Evolutionary conservation across 768 basidiomycete genomes (phyloP), one percentile per base, ranked within the genome.

Genomic region (Termitomyces sp.): DNA sequence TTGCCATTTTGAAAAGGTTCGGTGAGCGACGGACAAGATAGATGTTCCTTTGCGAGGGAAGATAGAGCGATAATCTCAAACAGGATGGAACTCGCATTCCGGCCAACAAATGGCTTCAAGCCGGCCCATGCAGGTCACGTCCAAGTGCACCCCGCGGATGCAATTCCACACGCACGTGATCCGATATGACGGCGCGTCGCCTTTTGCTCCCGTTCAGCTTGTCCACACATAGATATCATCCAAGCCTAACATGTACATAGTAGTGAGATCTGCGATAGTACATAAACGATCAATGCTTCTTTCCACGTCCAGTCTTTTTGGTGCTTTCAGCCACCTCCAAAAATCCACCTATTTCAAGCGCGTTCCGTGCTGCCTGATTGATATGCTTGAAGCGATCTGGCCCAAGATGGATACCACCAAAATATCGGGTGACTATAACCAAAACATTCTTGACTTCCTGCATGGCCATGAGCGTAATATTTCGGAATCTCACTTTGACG

Each of bases 361-460:
- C 94, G 64, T 92, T 91, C 21, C 96, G 80, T 1, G 95, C 96
- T 3, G 93, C 93, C 67, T 95, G 91, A 66, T 96, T 98, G 69
- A 99, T 98, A 64, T 96, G 92, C 67, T 90, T 89, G 71, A 88
- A 92, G 37, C 89, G 75, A 67, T 95, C 94, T 0, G 94, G 86
- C 3, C 93, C 95, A 1, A 99, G 78, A 59, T 91, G 89, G 12
- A 89, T 87, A 0, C 96, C 96, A 14, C 96, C 96, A 66, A 90
- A 98, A 72, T 92, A 96, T 40, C 96, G 85, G 3, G 94, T 93
- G 12, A 99, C 96, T 19, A 98, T 74, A 15, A 99, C 89, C 1
- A 98, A 76, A 12, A 97, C 91, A 63, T 95, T 81, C 57, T 85
- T 81, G 21, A 89, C 77, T 58, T 92, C 91, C 90, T 91, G 62